Conservation (phyloP, 345 rosid genomes). For the Turnera subulata region DNA sequence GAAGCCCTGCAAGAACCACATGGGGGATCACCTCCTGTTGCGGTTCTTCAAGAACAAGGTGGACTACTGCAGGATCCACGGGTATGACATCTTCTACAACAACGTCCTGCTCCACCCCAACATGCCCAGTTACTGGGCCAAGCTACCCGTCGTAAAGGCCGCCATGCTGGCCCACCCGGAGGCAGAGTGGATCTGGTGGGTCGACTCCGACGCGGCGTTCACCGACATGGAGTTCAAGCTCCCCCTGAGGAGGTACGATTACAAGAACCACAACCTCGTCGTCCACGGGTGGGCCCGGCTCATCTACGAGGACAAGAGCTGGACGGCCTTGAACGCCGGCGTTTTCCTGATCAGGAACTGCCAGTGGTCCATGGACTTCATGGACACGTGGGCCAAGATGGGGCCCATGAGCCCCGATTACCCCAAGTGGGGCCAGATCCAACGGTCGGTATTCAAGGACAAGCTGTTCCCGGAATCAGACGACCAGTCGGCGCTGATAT, state of each 20-base stretch:
- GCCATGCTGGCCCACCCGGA: slow-evolving; percentile 97
- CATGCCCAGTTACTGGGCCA: slow-evolving; percentile 82
- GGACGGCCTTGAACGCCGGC: slow-evolving; percentile 92
- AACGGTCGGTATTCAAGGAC: slow-evolving; percentile 67
- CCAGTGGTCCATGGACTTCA: slow-evolving; percentile 96
- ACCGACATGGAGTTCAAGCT: slow-evolving; percentile 91
- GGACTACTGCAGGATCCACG: slow-evolving; percentile 84
- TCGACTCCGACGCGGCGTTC: slow-evolving; percentile 88
- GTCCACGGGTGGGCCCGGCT: slow-evolving; percentile 87
- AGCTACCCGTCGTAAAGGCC: slow-evolving; percentile 66
- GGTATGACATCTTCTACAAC: slow-evolving; percentile 77
- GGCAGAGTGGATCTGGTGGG: slow-evolving; percentile 99
- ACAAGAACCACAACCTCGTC: slow-evolving; percentile 57
- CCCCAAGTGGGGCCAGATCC: slow-evolving; percentile 64
- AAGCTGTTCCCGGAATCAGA: slow-evolving; percentile 82
- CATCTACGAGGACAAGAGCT: slow-evolving; percentile 57
- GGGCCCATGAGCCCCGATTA: slow-evolving; percentile 65
- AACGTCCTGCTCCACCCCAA: slow-evolving; percentile 71
- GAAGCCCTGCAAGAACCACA: slow-evolving; percentile 69
- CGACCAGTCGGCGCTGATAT: slow-evolving; percentile 81
- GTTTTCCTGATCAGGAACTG: slow-evolving; percentile 79
- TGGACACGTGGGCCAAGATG: slow-evolving; percentile 66
- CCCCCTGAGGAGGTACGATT: slow-evolving; percentile 55
- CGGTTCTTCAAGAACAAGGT: slow-evolving; percentile 88
- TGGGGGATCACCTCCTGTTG: slow-evolving; percentile 83